Conservation (phyloP, 257 asterid species). For the Henckelia pumila region DNA sequence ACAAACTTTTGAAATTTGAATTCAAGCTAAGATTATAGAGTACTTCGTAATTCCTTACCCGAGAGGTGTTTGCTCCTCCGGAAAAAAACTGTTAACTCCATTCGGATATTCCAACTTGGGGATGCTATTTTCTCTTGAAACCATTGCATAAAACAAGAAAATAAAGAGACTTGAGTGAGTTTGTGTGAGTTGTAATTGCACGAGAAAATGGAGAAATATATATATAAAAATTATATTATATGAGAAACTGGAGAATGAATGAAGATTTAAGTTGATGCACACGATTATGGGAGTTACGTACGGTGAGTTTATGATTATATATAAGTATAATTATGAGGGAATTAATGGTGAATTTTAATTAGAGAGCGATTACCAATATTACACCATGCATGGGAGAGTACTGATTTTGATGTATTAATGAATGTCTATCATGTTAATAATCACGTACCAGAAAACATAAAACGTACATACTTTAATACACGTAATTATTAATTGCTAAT, state of each 20-base stretch:
- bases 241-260: no score
- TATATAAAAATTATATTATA: no score
- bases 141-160: conserved; percentile 23
- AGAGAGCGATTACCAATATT: conserved; percentile 45
- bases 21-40: no score
- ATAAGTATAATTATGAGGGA: conserved; percentile 40
- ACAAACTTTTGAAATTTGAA: no score
- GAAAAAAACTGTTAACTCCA: not conserved
- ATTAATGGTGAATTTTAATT: conserved; percentile 46
- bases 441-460: conserved; percentile 10
- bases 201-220: not conserved
- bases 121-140: conserved; percentile 22
- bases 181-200: no score
- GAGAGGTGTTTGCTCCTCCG: conserved; percentile 33
- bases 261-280: conserved; percentile 22
- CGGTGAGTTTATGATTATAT: not conserved
- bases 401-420: conserved; percentile 24
- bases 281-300: conserved; percentile 77
- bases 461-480: conserved; percentile 3
- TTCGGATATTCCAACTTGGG: conserved; percentile 31
- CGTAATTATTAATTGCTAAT: not conserved
- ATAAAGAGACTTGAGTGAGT: not conserved
- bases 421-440: conserved; percentile 18
- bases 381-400: conserved; percentile 53
- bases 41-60: conserved; percentile 33